These are phyloP conservation scores for Phyllosticta paracitricarpa DNA, from an alignment of 2,329 filamentous ascomycete genomes.

Conservation along the genomic window DNA sequence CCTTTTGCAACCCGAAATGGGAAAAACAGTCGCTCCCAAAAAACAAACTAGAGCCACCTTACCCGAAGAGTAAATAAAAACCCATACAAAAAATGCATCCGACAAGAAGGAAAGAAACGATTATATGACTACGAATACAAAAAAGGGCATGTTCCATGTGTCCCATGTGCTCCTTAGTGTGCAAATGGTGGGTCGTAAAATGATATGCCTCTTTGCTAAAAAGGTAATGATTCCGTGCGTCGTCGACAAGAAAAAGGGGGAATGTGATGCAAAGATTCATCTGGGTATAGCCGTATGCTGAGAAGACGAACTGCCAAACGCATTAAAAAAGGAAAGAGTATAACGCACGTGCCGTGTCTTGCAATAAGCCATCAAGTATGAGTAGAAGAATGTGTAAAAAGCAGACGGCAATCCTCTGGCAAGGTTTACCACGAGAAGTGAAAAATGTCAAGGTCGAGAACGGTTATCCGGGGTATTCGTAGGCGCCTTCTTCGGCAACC, in stretches of 20 bases:
- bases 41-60: no score
- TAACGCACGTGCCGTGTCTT: neutral
- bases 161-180: neutral
- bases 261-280: neutral
- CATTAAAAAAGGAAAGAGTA: neutral
- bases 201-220: neutral
- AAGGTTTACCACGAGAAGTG: neutral
- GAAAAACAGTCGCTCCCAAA: no score
- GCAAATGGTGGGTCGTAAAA: neutral
- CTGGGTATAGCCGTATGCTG: neutral
- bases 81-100: neutral
- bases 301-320: neutral
- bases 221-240: neutral
- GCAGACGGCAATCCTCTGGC: neutral
- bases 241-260: neutral
- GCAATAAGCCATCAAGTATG: neutral
- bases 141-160: neutral
- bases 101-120: neutral
- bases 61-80: no score
- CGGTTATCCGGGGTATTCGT: slow-evolving; percentile 11
- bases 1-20: no score
- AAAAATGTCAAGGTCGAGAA: neutral
- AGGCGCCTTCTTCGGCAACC: slow-evolving; percentile 16
- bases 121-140: neutral
- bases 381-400: neutral